These are phyloP conservation scores for Forsythia viridissima DNA, from an alignment of 257 asterid species.

Conservation along the genomic window DNA sequence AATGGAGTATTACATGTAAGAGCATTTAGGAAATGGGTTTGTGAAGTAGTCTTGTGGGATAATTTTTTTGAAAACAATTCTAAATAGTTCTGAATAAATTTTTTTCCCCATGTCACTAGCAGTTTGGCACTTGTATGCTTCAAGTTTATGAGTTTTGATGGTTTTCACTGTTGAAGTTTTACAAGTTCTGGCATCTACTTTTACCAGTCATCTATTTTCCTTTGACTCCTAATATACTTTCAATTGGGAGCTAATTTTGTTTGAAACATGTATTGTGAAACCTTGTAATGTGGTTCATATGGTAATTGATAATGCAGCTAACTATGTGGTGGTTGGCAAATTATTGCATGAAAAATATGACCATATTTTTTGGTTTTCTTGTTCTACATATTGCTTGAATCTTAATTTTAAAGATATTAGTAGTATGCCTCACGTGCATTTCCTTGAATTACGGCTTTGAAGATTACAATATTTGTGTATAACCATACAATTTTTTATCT, in stretches of 20 bases:
- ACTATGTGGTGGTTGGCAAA: not conserved
- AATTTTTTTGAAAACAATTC: too few species aligned
- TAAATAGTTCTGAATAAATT: too few species aligned
- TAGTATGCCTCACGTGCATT: not conserved
- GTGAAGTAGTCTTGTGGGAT: not conserved
- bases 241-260: too few species aligned
- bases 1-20: not conserved
- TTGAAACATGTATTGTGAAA: too few species aligned
- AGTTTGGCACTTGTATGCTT: not conserved
- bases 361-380: not conserved
- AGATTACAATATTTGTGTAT: not conserved
- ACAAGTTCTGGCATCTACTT: not conserved
- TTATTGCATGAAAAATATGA: not conserved
- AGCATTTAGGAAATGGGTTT: not conserved
- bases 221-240: too few species aligned
- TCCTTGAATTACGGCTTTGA: not conserved
- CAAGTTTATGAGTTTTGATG: not conserved
- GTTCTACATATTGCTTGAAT: not conserved
- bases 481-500: not conserved
- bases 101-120: not conserved
- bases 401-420: not conserved
- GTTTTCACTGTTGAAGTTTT: not conserved
- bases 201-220: too few species aligned
- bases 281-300: too few species aligned
- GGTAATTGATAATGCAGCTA: not conserved